A percentile compares a stretch with the other conserved stretches of the same genome.
These are phyloP conservation scores for Diaporthe nobilis DNA, from an alignment of 2,329 filamentous ascomycete species.

Conservation along the genomic window DNA sequence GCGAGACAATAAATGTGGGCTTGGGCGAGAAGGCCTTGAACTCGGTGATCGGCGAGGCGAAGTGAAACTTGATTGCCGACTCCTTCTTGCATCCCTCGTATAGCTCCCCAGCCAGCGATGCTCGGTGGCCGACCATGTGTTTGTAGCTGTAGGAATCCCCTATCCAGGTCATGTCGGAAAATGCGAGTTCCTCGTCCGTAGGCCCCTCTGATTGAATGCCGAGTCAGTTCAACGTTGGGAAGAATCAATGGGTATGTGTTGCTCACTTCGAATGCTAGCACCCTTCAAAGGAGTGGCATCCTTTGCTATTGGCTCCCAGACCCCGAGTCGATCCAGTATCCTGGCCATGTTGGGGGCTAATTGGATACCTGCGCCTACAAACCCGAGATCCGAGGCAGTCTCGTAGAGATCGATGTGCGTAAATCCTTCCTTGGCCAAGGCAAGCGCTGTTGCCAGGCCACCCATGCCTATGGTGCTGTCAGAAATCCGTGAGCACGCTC, in stretches of 20 bases:
- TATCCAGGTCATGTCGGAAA: slow-evolving; percentile 72
- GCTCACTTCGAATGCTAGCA: slow-evolving; percentile 41
- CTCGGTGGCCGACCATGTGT: slow-evolving; percentile 76
- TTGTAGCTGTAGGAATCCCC: slow-evolving; percentile 70
- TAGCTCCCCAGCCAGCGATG: slow-evolving; percentile 69
- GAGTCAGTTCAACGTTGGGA: neutral
- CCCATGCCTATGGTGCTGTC: slow-evolving; percentile 75
- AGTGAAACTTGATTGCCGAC: slow-evolving; percentile 69
- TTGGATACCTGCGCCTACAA: slow-evolving; percentile 89
- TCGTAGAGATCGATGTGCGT: slow-evolving; percentile 81
- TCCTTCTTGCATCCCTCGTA: slow-evolving; percentile 72
- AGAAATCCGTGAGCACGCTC: neutral
- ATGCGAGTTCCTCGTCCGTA: slow-evolving; percentile 70
- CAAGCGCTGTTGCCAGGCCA: slow-evolving; percentile 78
- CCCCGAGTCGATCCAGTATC: slow-evolving; percentile 69
- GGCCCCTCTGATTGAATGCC: slow-evolving; percentile 61
- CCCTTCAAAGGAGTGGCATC: slow-evolving; percentile 40
- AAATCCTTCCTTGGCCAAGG: slow-evolving; percentile 83
- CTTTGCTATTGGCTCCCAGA: slow-evolving; percentile 39
- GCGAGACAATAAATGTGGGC: slow-evolving; percentile 66
- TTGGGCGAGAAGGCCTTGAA: slow-evolving; percentile 65
- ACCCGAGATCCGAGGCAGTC: slow-evolving; percentile 79
- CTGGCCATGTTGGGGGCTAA: slow-evolving; percentile 86
- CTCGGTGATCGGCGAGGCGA: slow-evolving; percentile 62
- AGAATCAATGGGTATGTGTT: neutral